phyloP scores from a whole-genome alignment of 176 grass and related monocot genomes.

The Guadua angustifolia region DNA sequence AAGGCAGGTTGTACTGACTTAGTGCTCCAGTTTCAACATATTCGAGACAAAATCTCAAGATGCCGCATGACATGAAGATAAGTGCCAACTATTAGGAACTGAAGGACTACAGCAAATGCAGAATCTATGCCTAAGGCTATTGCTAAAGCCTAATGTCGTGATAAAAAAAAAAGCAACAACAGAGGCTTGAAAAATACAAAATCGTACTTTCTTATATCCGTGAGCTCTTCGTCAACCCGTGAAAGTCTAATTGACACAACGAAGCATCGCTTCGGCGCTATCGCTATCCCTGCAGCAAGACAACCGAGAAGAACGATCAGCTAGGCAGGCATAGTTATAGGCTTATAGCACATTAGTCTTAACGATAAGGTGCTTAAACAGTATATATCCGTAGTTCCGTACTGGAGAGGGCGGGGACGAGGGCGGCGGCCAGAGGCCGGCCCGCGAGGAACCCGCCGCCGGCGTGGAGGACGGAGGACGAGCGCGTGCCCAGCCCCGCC shows the following conservation, averaged over 20 bases:
- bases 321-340: not conserved
- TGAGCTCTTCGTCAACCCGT: conserved; percentile 54
- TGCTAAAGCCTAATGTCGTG: not conserved
- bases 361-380: not conserved
- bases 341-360: not conserved
- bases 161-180: not conserved
- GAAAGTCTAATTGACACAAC: conserved; percentile 46
- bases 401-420: conserved; percentile 23
- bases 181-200: not conserved
- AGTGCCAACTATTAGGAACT: not conserved
- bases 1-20: not conserved
- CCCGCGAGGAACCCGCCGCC: not conserved
- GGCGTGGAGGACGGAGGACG: not conserved
- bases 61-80: not conserved
- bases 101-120: not conserved
- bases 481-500: conserved; percentile 22
- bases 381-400: not conserved
- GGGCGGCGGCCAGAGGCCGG: conserved; percentile 7
- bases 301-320: conserved; percentile 9
- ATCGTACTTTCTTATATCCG: conserved; percentile 47
- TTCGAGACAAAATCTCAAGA: not conserved
- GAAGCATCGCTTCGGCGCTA: conserved; percentile 36
- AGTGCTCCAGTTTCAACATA: not conserved
- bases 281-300: conserved; percentile 50
- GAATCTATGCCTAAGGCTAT: not conserved